phyloP scores from a whole-genome alignment of 208 protist genomes.

The Leishmania tarentolae region DNA sequence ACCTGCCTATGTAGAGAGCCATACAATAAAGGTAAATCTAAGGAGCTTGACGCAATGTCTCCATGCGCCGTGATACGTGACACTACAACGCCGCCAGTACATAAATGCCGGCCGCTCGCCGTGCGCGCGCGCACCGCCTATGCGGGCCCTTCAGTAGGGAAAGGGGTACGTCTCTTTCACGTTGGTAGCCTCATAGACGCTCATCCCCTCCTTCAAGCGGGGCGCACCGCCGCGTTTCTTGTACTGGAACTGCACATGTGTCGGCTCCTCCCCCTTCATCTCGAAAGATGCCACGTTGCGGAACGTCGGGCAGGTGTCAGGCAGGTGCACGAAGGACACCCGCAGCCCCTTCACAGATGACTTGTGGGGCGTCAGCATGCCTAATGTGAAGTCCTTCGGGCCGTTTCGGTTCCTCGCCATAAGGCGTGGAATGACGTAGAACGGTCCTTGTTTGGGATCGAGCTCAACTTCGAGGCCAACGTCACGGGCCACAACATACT shows the following conservation, averaged over 20 bases:
- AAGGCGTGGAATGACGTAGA: constrained; percentile 52
- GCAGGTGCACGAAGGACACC: constrained; percentile 42
- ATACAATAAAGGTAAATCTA: neutral
- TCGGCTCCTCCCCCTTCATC: constrained; percentile 11
- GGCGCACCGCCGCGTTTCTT: constrained; percentile 38
- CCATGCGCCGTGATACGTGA: neutral
- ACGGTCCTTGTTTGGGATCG: constrained; percentile 43
- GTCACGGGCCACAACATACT: constrained; percentile 46
- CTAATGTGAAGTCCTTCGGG: constrained; percentile 37
- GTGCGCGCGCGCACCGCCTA: neutral
- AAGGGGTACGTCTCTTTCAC: constrained; percentile 39
- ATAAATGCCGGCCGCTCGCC: neutral
- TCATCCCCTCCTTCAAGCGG: constrained; percentile 29
- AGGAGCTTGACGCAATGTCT: neutral
- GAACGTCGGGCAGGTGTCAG: constrained; percentile 33
- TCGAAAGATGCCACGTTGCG: constrained; percentile 29
- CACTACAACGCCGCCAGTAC: neutral
- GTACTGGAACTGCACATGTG: constrained; percentile 42
- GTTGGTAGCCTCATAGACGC: constrained; percentile 28
- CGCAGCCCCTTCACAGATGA: constrained; percentile 19
- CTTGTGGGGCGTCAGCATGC: constrained; percentile 35
- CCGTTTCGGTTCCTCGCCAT: constrained; percentile 31
- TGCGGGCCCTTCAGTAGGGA: constrained; percentile 6
- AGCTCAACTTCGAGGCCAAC: constrained; percentile 55
- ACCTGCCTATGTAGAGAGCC: neutral